These are phyloP conservation scores for Arthrobotrys sinensis DNA, from an alignment of 2,329 filamentous ascomycete genomes.

Conservation along the genomic window DNA sequence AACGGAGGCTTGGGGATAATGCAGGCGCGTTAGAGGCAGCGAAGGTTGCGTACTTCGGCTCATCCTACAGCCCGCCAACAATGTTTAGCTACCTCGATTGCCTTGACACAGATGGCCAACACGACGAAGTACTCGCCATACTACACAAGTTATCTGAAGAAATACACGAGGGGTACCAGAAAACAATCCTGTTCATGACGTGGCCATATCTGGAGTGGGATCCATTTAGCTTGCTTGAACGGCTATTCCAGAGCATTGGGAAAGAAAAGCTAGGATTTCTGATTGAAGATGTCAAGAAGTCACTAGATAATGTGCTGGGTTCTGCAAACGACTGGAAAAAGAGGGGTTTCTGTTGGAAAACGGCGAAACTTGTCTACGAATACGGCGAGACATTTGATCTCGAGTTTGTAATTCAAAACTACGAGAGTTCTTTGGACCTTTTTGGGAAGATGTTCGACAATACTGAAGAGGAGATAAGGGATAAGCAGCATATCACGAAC, in stretches of 20 bases:
- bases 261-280: conserved; percentile 8
- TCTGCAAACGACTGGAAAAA: background rate
- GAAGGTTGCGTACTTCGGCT: background rate
- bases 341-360: conserved; percentile 20
- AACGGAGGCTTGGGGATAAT: conserved; percentile 14
- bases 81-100: conserved; percentile 18
- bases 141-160: background rate
- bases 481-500: conserved; percentile 4
- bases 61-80: conserved; percentile 4
- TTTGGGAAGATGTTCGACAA: conserved; percentile 1
- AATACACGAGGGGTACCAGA: background rate
- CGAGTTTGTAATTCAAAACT: conserved; percentile 5
- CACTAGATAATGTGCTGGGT: background rate
- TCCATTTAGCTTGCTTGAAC: background rate
- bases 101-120: background rate
- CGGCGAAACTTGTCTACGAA: background rate
- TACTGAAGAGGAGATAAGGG: conserved; percentile 13
- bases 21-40: background rate
- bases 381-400: background rate
- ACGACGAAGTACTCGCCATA: background rate
- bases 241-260: background rate
- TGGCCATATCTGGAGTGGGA: conserved; percentile 10
- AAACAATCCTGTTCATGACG: conserved; percentile 1
- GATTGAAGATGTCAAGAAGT: background rate
- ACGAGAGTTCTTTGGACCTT: background rate